Conservation (phyloP, 1,139 yeast genomes). For the Blastobotrys proliferans region DNA sequence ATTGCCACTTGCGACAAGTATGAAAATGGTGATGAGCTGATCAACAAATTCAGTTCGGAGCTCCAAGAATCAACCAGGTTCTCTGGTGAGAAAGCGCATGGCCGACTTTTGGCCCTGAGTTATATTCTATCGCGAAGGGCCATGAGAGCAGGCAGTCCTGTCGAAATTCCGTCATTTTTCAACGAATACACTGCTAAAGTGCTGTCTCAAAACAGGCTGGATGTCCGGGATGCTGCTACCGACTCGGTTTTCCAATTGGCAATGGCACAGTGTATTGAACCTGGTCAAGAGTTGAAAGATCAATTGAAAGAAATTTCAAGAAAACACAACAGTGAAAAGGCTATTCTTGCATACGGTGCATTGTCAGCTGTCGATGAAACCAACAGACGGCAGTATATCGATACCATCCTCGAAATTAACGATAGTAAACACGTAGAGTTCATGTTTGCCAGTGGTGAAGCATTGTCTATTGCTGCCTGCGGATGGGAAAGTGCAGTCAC, state of each 20-base stretch:
- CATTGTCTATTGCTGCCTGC: slow-evolving; percentile 61
- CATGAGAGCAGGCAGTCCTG: slow-evolving; percentile 3
- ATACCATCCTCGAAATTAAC: slow-evolving; percentile 54
- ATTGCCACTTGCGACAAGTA: slow-evolving; percentile 45
- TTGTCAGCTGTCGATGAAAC: slow-evolving; percentile 44
- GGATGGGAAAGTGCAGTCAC: slow-evolving; percentile 74
- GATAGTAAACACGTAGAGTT: slow-evolving; percentile 69
- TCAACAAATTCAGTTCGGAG: not conserved
- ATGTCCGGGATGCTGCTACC: slow-evolving; percentile 13
- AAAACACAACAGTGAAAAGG: slow-evolving; percentile 46
- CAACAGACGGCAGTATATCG: slow-evolving; percentile 39
- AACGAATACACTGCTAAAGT: not conserved
- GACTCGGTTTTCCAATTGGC: slow-evolving; percentile 13
- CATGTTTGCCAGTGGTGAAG: slow-evolving; percentile 80
- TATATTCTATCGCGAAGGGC: slow-evolving; percentile 16
- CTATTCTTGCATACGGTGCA: slow-evolving; percentile 54
- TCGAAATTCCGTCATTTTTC: not conserved
- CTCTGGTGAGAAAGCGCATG: slow-evolving; percentile 2
- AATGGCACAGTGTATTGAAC: slow-evolving; percentile 2
- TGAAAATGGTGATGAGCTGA: not conserved
- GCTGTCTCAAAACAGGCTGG: slow-evolving; percentile 13
- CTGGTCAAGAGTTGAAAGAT: not conserved
- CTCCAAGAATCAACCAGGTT: too few species aligned
- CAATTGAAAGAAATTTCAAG: slow-evolving; percentile 1
- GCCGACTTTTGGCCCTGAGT: slow-evolving; percentile 13